Evolutionary conservation across 176 grass and related monocot species (phyloP).

Genomic region (maize (Zea mays)): DNA sequence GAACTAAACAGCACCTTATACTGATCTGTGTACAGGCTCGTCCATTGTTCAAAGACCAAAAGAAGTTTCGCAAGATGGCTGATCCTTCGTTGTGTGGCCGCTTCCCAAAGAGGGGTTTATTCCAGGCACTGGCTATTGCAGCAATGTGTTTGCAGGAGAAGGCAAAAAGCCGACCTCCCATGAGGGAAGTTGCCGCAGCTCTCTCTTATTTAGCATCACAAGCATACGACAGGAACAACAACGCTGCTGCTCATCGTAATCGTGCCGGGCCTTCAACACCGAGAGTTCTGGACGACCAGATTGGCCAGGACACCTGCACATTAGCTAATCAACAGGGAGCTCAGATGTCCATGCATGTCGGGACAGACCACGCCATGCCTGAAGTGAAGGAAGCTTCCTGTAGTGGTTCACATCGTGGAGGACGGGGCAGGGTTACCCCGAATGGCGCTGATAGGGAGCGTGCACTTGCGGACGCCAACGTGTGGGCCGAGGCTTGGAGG

Average conservation of each 20-base stretch:
- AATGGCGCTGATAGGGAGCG: conserved; percentile 38
- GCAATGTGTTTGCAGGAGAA: conserved; percentile 87
- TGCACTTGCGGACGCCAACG: conserved; percentile 49
- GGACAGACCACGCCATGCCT: background rate
- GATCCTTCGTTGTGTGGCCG: conserved; percentile 55
- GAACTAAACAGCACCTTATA: background rate
- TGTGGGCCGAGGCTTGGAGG: conserved; percentile 52
- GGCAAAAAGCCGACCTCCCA: conserved; percentile 52
- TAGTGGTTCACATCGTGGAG: conserved; percentile 22
- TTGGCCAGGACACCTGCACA: conserved; percentile 26
- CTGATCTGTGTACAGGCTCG: conserved; percentile 58
- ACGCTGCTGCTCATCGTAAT: conserved; percentile 11
- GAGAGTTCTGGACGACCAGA: conserved; percentile 25
- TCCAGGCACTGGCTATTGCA: conserved; percentile 69
- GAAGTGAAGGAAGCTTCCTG: conserved; percentile 38
- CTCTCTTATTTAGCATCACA: conserved; percentile 75
- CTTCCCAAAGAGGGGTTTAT: conserved; percentile 61
- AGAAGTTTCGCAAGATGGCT: conserved; percentile 72
- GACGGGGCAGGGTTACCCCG: conserved; percentile 34
- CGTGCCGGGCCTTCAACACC: conserved; percentile 44
- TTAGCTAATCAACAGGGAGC: conserved; percentile 14
- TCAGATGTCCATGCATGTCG: conserved; percentile 8
- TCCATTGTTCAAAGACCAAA: conserved; percentile 82
- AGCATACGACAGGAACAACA: conserved; percentile 12
- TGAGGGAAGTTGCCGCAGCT: conserved; percentile 61